Conservation (phyloP, 495 filamentous ascomycete species). For the Penicillium malachiteum region DNA sequence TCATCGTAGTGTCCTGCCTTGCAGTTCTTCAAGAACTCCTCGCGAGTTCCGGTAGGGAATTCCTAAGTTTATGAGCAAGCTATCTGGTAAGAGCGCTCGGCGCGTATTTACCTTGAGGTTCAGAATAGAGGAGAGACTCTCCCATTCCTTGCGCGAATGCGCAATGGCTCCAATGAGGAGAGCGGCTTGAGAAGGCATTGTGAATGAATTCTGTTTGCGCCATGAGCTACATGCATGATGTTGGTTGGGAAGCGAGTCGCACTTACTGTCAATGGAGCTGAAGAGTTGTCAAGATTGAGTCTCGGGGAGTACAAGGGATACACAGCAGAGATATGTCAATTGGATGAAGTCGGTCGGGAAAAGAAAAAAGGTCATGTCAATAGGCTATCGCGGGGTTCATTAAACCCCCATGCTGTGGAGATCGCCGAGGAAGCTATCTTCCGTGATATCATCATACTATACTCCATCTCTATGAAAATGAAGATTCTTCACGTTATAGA, state of each 20-base stretch:
- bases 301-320: no score
- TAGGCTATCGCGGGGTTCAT: no score
- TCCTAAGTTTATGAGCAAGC: constrained; percentile 38
- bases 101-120: constrained; percentile 49
- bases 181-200: constrained; percentile 44
- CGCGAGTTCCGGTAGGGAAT: constrained; percentile 51
- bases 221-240: constrained; percentile 14
- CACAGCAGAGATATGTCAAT: no score
- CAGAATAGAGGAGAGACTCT: constrained; percentile 49
- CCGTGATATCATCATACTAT: no score
- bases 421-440: no score
- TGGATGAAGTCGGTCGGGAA: no score
- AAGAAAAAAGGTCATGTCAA: no score
- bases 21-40: constrained; percentile 53
- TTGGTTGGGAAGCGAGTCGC: not conserved
- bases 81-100: not conserved
- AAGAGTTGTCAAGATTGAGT: no score
- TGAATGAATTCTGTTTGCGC: constrained; percentile 6
- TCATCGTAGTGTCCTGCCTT: constrained; percentile 56
- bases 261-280: no score
- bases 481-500: no score
- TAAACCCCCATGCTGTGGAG: no score
- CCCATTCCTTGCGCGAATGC: constrained; percentile 57
- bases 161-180: constrained; percentile 58
- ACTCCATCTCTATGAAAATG: no score